Evolutionary conservation across 345 rosid genomes (phyloP).

Genomic region (Sisymbrium altissimum): DNA sequence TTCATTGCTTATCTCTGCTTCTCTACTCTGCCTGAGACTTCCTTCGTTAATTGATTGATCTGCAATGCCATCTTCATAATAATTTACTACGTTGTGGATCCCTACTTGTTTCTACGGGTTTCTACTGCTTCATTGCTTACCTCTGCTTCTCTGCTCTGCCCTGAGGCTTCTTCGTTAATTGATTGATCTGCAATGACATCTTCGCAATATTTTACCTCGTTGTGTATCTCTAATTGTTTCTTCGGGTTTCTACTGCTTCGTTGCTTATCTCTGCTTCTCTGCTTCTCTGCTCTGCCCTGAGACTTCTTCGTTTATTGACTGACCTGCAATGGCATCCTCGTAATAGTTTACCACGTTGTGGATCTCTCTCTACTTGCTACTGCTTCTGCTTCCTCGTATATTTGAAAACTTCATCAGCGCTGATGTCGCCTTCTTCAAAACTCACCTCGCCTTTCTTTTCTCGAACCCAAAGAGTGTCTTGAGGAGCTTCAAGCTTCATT

Average conservation of each 20-base stretch:
- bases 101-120: constrained; percentile 66
- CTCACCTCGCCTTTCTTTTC: not conserved
- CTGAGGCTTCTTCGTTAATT: constrained; percentile 10
- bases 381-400: constrained; percentile 7
- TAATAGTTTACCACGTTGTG: not conserved
- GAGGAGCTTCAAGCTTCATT: not conserved
- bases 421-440: constrained; percentile 9
- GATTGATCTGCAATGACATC: constrained; percentile 12
- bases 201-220: too few species aligned
- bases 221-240: too few species aligned
- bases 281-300: constrained; percentile 16
- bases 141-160: constrained; percentile 39
- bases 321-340: constrained; percentile 9
- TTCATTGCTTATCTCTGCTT: constrained; percentile 77
- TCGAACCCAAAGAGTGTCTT: not conserved
- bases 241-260: constrained; percentile 73
- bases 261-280: constrained; percentile 79
- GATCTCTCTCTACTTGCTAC: not conserved
- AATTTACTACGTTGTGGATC: not conserved
- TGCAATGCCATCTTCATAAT: constrained; percentile 12
- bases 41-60: constrained; percentile 7
- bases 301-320: constrained; percentile 12
- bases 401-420: constrained; percentile 23
- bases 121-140: constrained; percentile 73
- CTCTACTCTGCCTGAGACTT: not conserved